phyloP scores from a whole-genome alignment of 1,139 yeast genomes.

The Blastobotrys apis region DNA sequence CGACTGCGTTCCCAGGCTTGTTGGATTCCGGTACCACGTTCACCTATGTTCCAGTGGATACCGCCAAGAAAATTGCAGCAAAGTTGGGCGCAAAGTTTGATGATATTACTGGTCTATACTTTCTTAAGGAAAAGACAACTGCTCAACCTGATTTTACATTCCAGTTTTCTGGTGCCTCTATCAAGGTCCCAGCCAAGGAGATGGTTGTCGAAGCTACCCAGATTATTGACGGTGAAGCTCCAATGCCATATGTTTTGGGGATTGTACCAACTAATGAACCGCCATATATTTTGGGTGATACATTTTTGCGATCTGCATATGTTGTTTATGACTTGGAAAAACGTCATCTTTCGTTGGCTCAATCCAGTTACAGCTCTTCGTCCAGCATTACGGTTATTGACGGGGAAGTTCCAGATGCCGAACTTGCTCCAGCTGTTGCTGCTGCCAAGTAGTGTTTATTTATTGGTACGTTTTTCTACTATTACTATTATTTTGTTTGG shows the following conservation, averaged over 20 bases:
- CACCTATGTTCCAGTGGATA: conserved; percentile 46
- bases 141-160: conserved; percentile 24
- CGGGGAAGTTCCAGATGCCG: conserved; percentile 12
- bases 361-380: conserved; percentile 37
- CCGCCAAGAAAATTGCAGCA: conserved; percentile 25
- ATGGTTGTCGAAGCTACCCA: conserved; percentile 25
- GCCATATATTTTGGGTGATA: conserved; percentile 57
- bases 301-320: conserved; percentile 69
- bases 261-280: conserved; percentile 26
- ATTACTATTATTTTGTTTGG: neutral
- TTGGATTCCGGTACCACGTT: conserved; percentile 72
- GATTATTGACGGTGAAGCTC: conserved; percentile 24
- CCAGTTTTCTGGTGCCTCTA: conserved; percentile 29
- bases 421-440: conserved; percentile 9
- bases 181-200: conserved; percentile 28
- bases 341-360: conserved; percentile 63
- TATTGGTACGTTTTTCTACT: neutral
- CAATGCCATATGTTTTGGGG: conserved; percentile 25
- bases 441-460: neutral
- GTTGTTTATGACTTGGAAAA: conserved; percentile 73
- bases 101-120: conserved; percentile 23
- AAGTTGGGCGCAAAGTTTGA: conserved; percentile 25
- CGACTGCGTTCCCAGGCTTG: conserved; percentile 34
- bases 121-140: conserved; percentile 19
- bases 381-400: conserved; percentile 20